Conservation (phyloP, 2,329 filamentous ascomycete species). For the Ascosphaera pollenicola region DNA sequence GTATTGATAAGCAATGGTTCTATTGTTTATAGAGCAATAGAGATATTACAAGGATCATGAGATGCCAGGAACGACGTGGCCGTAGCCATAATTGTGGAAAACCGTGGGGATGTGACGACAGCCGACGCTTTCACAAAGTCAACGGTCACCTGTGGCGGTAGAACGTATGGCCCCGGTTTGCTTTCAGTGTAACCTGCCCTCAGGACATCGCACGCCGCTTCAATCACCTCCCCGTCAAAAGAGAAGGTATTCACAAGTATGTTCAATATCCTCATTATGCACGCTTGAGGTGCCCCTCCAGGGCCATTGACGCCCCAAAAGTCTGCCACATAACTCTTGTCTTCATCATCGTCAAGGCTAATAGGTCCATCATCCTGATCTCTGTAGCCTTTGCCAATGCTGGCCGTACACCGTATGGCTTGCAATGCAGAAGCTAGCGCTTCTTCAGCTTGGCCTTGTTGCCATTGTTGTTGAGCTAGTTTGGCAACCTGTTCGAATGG, state of each 20-base stretch:
- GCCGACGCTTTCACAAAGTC: conserved; percentile 20
- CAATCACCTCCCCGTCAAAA: conserved; percentile 19
- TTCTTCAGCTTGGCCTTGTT: conserved; percentile 12
- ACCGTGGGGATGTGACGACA: conserved; percentile 10
- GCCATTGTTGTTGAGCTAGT: conserved; percentile 13
- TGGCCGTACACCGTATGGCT: conserved; percentile 18
- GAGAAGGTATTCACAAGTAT: conserved; percentile 19
- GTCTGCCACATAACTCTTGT: conserved; percentile 11
- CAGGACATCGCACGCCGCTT: conserved; percentile 23
- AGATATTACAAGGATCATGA: too few relatives aligned
- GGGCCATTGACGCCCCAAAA: conserved; percentile 17
- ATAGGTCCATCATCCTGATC: conserved; percentile 16
- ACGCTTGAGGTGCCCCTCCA: conserved; percentile 12
- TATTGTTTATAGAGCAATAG: too few relatives aligned
- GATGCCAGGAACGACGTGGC: conserved; percentile 25
- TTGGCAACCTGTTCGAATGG: conserved; percentile 17
- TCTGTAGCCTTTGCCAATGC: conserved; percentile 19
- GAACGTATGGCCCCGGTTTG: conserved; percentile 20
- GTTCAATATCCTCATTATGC: conserved; percentile 19
- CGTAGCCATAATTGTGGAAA: conserved; percentile 19
- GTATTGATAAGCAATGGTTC: conserved; percentile 63
- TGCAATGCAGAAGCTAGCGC: conserved; percentile 14
- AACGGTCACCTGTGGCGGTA: conserved; percentile 18
- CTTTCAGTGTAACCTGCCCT: conserved; percentile 24
- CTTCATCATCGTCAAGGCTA: conserved; percentile 11